A percentile compares a stretch with the other conserved stretches of the same genome.
Evolutionary conservation across 257 asterid species (phyloP).

Genomic region (Euphrasia confusa): DNA sequence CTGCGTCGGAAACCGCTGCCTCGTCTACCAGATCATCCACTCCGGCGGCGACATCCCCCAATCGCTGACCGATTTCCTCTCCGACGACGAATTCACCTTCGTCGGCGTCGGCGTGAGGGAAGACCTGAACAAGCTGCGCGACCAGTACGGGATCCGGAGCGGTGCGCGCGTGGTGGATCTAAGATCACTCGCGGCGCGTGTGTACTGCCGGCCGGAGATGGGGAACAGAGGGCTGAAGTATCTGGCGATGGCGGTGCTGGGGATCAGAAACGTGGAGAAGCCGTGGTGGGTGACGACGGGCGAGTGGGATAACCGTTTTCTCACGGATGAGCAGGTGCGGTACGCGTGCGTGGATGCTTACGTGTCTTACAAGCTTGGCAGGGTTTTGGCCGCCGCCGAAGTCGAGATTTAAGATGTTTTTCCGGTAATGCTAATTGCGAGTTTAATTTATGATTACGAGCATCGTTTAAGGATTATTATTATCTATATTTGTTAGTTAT

Average conservation of each 20-base stretch:
- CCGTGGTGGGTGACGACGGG: slow-evolving; percentile 21
- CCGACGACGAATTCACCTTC: not conserved
- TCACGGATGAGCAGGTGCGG: too few relatives aligned
- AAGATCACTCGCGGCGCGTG: slow-evolving; percentile 10
- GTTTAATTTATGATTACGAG: too few relatives aligned
- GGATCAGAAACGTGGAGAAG: slow-evolving; percentile 26
- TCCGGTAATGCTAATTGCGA: too few relatives aligned
- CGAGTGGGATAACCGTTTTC: too few relatives aligned
- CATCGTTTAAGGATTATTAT: too few relatives aligned
- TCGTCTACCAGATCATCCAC: slow-evolving; percentile 8
- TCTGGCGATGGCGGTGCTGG: slow-evolving; percentile 24
- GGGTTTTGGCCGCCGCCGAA: too few relatives aligned
- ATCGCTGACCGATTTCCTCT: not conserved
- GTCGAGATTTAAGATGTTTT: too few relatives aligned
- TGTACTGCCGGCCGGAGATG: not conserved
- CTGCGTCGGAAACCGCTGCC: slow-evolving; percentile 11
- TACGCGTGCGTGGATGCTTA: too few relatives aligned
- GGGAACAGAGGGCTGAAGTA: slow-evolving; percentile 15
- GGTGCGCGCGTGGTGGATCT: slow-evolving; percentile 26
- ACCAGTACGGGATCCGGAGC: slow-evolving; percentile 24
- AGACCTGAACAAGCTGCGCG: slow-evolving; percentile 25
- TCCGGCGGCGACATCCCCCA: not conserved
- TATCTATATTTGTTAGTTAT: too few relatives aligned
- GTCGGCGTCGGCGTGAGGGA: not conserved
- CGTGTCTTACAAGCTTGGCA: too few relatives aligned